These are phyloP conservation scores for Hagleromyces aurorensis DNA, from an alignment of 805 yeast species.

Conservation along the genomic window DNA sequence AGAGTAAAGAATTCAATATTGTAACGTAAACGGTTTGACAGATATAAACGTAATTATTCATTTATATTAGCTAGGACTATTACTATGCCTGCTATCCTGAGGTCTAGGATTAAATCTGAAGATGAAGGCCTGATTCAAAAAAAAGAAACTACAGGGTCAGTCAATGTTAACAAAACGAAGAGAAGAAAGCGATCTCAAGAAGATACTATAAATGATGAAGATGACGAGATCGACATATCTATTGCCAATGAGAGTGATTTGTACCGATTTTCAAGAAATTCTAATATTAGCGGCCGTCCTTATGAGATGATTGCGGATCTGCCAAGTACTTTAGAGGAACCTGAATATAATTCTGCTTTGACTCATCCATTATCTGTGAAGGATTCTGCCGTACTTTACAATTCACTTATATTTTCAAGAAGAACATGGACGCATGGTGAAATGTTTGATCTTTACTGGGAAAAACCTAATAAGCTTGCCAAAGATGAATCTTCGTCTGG, in stretches of 20 bases:
- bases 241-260: conserved; percentile 5
- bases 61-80: no score
- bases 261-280: conserved; percentile 4
- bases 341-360: conserved; percentile 46
- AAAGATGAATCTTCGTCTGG: conserved; percentile 37
- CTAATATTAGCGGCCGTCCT: conserved; percentile 38
- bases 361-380: conserved; percentile 59
- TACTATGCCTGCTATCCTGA: conserved; percentile 13
- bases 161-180: conserved; percentile 4
- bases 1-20: no score
- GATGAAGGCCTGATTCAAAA: conserved; percentile 1
- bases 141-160: no score
- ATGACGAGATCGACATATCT: conserved; percentile 16
- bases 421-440: conserved; percentile 54
- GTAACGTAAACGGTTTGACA: no score
- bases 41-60: no score
- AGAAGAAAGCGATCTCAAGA: conserved; percentile 13
- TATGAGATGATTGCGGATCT: conserved; percentile 57
- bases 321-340: conserved; percentile 58
- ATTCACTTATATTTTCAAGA: conserved; percentile 68
- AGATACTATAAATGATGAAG: conserved; percentile 18
- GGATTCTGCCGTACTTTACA: conserved; percentile 66
- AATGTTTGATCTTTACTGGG: conserved; percentile 77
- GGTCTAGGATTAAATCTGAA: conserved; percentile 8
- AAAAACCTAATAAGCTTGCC: conserved; percentile 44